Evolutionary conservation across 2,329 filamentous ascomycete genomes (phyloP), one percentile per base, ranked within the genome.

Genomic region (Drechslera avenae): DNA sequence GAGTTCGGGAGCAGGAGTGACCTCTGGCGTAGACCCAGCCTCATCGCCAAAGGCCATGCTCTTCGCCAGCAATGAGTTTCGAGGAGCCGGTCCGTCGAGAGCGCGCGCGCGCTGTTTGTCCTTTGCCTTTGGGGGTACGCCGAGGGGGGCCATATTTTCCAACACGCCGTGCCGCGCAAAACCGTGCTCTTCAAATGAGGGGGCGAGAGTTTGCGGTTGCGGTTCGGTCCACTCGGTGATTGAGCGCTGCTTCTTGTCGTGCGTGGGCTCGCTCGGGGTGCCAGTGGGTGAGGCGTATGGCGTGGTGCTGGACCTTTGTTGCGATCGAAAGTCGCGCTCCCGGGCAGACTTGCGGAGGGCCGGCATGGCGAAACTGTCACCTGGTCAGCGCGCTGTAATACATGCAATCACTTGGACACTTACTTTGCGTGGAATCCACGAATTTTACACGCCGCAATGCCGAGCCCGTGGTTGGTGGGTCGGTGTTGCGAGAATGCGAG

Each of bases 141-240:
- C 91, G 48, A 96, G 77, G 19, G 91, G 87, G 45, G 86, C 86
- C 91, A 96, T 96, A 64, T 87, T 87, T 73, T 90, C 87, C 51
- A 95, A 79, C 14, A 95, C 89, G 57, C 89, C 89, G 71, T 86
- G 84, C 40, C 87, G 81, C 64, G 87, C 79, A 61, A 94, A 81
- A 36, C 88, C 89, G 69, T 83, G 79, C 61, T 96, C 90, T 77
- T 90, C 85, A 69, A 87, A 96, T 69, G 88, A 93, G 9, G 91
- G 80, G 39, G 77, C 77, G 39, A 80, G 78, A 39, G 73, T 68
- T 50, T 81, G 78, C 39, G 82, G 65, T 31, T 79, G 72, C 40
- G 85, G 85, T 72, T 88, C 85, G 33, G 78, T 72, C 84, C 83
- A 85, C 51, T 62, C 67, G 52, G 80, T 76, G 45, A 75, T 70